These are phyloP conservation scores for Diutina pseudorugosa DNA, from an alignment of 1,139 yeast species.

Conservation along the genomic window DNA sequence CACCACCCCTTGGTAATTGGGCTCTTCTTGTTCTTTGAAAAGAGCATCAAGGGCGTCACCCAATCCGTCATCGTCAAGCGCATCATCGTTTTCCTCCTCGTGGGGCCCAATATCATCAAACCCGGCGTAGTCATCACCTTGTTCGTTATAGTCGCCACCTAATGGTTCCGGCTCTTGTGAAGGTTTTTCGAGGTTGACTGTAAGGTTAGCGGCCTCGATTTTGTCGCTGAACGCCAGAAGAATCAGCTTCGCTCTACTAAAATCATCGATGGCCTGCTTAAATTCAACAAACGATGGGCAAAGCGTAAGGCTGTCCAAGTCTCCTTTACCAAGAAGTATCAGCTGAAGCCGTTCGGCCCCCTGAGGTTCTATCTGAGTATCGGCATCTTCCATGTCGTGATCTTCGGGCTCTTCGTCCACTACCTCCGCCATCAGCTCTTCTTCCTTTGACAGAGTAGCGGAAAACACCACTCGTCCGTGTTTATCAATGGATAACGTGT, in stretches of 20 bases:
- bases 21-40: neutral
- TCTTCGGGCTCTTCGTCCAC: constrained; percentile 9
- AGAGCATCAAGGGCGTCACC: neutral
- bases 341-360: neutral
- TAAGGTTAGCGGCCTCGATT: constrained; percentile 3
- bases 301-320: constrained; percentile 25
- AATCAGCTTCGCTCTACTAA: constrained; percentile 30
- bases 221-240: constrained; percentile 1
- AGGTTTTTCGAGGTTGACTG: neutral
- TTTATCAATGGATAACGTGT: constrained; percentile 49
- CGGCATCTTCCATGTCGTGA: constrained; percentile 4
- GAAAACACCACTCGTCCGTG: constrained; percentile 57
- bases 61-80: neutral
- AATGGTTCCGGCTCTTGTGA: neutral
- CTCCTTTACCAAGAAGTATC: neutral
- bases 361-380: neutral
- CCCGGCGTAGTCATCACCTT: neutral
- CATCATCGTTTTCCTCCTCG: neutral
- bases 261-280: constrained; percentile 43
- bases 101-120: neutral
- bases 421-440: constrained; percentile 11
- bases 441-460: constrained; percentile 25
- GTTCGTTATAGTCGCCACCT: neutral
- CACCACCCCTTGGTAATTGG: constrained; percentile 7
- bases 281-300: constrained; percentile 57